Evolutionary conservation across 1,139 yeast genomes (phyloP), one percentile per base, ranked within the genome.

Genomic region (Diutina sp.): DNA sequence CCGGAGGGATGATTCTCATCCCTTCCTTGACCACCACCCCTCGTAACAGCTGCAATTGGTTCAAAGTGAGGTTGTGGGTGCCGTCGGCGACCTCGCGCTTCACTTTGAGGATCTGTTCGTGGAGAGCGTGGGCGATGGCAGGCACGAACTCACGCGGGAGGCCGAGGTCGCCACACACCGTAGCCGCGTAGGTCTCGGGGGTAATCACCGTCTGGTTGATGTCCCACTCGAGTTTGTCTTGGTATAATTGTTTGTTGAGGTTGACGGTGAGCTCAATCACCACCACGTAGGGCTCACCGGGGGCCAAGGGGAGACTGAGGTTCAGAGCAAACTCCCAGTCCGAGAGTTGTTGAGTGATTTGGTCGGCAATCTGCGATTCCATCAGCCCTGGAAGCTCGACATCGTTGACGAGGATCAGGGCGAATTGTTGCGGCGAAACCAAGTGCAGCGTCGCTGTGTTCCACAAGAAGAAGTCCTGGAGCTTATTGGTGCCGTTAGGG

Each of bases 161-260:
- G 0, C 97, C 97, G 67, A 93, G 70, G 64, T 93, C 99, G 47
- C 82, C 78, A 4, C 90, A 97, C 2, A 91, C 90, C 4, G 80
- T 79, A 60, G 78, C 81, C 0, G 98, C 96, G 73, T 93, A 93
- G 55, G 72, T 73, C 66, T 90, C 97, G 0, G 99, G 97, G 0
- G 95, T 83, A 6, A 87, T 68, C 1, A 76, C 72, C n/a, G 77
- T 74, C 61, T 84, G 83, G 35, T 72, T 76, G 59, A 93, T 73
- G 66, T 93, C 96, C 98, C 99, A 93, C 69, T 93, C 99, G 62
- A 93, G 86, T 66, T 88, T 87, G 70, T 93, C 99, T 64, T 91
- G 96, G 65, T 86, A 90, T 55, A 91, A 77, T 64, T 85, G 85
- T 65, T 88, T 88, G 63, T 90, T 90, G 60, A 93, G 74, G 66